phyloP scores from a whole-genome alignment of 139 green algal species.

The Desmodesmus armatus region DNA sequence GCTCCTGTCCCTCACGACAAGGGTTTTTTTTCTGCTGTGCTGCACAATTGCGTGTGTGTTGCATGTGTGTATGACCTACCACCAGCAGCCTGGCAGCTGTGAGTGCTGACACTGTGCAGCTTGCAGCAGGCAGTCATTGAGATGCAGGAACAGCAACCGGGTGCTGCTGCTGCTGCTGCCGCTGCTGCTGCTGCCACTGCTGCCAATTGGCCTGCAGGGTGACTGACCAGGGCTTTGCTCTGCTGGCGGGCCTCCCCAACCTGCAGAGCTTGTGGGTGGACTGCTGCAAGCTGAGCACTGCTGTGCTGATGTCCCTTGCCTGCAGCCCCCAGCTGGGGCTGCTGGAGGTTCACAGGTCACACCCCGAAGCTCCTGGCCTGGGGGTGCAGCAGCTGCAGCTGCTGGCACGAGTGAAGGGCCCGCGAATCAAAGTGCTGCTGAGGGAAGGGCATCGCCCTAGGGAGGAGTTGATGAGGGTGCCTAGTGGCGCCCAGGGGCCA shows the following conservation, averaged over 20 bases:
- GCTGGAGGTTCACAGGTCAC: conserved; percentile 30
- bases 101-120: no score
- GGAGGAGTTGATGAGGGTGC: conserved; percentile 5
- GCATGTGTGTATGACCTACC: no score
- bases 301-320: conserved; percentile 19
- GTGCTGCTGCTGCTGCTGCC: no score
- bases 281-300: conserved; percentile 24
- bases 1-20: no score
- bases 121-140: no score
- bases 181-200: no score
- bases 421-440: neutral
- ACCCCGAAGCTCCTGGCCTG: conserved; percentile 4
- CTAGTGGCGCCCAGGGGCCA: neutral
- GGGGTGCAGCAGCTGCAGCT: conserved; percentile 32
- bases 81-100: no score
- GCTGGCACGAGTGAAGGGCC: conserved; percentile 10
- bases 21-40: no score
- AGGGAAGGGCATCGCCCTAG: neutral
- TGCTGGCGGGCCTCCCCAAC: conserved; percentile 2
- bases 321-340: neutral
- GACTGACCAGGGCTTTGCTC: conserved; percentile 32
- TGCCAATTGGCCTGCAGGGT: no score
- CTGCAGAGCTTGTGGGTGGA: conserved; percentile 24
- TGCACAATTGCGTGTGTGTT: no score
- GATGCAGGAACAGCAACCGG: no score